Percentiles rank a stretch among this genome's conserved stretches.
phyloP scores from a whole-genome alignment of 1,284 basidiomycete species.

The Phellopilus nigrolimitatus region DNA sequence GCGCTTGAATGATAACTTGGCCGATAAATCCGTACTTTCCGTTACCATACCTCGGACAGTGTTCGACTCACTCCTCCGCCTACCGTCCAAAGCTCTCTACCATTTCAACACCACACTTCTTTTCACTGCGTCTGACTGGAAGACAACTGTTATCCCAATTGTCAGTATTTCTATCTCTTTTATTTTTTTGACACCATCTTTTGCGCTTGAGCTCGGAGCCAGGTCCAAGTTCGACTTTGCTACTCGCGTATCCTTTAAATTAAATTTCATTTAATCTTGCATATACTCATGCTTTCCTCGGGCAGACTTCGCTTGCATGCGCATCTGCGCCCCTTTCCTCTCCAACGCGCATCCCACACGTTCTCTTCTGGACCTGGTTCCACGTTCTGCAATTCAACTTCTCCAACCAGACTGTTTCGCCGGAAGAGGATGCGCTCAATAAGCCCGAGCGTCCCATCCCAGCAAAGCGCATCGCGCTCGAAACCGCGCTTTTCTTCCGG shows the following conservation, averaged over 20 bases:
- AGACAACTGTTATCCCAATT: conserved; percentile 35
- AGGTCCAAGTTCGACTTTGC: no score
- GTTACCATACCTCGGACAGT: no score
- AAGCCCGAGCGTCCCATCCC: conserved; percentile 36
- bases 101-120: conserved; percentile 24
- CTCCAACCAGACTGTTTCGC: conserved; percentile 36
- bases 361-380: conserved; percentile 40
- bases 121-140: conserved; percentile 36
- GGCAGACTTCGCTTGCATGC: conserved; percentile 21
- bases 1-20: no score
- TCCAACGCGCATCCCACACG: conserved; percentile 20
- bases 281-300: background rate
- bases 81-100: no score
- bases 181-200: background rate
- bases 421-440: conserved; percentile 32
- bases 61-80: no score
- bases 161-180: conserved; percentile 25
- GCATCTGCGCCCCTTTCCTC: conserved; percentile 29
- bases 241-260: no score
- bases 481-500: conserved; percentile 26
- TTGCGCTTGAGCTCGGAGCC: no score
- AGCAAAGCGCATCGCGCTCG: conserved; percentile 27
- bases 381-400: conserved; percentile 37
- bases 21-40: no score
- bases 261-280: no score